phyloP scores from a whole-genome alignment of 208 protist species.

The Porcisia hertigi region DNA sequence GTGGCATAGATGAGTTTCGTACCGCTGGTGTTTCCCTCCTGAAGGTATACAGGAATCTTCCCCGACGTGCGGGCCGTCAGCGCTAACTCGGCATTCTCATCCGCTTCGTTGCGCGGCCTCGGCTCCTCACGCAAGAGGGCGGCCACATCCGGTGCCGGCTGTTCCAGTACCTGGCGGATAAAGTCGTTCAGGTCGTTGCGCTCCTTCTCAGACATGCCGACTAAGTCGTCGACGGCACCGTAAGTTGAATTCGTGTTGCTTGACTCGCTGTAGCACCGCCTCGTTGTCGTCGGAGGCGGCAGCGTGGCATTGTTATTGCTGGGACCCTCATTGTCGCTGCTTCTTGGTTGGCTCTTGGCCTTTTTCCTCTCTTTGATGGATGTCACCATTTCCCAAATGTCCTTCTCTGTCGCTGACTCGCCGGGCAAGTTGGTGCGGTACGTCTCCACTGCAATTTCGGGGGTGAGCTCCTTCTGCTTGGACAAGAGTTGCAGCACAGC shows the following conservation, averaged over 20 bases:
- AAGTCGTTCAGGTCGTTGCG: constrained; percentile 75
- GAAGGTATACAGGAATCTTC: constrained; percentile 80
- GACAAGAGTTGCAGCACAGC: constrained; percentile 73
- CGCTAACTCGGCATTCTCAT: constrained; percentile 39
- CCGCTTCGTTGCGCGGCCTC: constrained; percentile 26
- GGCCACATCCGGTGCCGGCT: constrained; percentile 41
- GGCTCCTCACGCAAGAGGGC: constrained; percentile 44
- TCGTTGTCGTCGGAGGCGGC: too few species aligned
- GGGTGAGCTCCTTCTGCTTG: constrained; percentile 63
- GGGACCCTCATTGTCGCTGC: neutral
- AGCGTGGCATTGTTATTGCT: constrained; percentile 5
- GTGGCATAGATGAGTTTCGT: constrained; percentile 77
- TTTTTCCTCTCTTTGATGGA: constrained; percentile 35
- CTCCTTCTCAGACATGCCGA: constrained; percentile 61
- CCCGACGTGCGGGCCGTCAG: constrained; percentile 46
- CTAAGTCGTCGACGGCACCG: constrained; percentile 51
- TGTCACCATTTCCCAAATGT: constrained; percentile 60
- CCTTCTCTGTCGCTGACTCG: constrained; percentile 38
- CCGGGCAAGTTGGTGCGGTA: constrained; percentile 73
- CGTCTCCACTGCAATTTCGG: constrained; percentile 53
- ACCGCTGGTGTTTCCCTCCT: constrained; percentile 50
- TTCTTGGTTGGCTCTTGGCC: constrained; percentile 23
- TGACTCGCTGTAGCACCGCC: neutral
- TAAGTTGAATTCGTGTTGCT: constrained; percentile 3
- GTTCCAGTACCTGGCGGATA: constrained; percentile 72